Evolutionary conservation across 441 rosid species (phyloP).

Genomic region (Geranium incanum): DNA sequence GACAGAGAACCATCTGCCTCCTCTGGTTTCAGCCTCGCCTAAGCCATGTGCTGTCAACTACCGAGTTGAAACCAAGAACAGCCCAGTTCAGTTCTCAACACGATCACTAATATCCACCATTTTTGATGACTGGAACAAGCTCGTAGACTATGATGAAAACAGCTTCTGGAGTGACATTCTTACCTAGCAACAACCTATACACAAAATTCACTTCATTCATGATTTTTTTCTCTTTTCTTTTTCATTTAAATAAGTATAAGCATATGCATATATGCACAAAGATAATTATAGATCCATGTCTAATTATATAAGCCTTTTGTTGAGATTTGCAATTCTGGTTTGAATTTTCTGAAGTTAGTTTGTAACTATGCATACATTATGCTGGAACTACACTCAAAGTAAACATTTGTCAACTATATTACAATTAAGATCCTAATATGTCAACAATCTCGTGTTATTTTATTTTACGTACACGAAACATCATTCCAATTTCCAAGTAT

Average conservation of each 20-base stretch:
- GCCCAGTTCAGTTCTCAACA: slow-evolving; percentile 7
- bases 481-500: not conserved
- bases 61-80: slow-evolving; percentile 27
- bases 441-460: not conserved
- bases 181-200: slow-evolving; percentile 27
- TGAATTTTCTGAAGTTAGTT: slow-evolving; percentile 1
- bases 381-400: not conserved
- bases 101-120: slow-evolving; percentile 23
- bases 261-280: slow-evolving; percentile 2
- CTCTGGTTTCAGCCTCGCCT: slow-evolving; percentile 34
- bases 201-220: slow-evolving; percentile 9
- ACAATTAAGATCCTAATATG: not conserved
- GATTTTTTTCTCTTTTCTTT: not conserved
- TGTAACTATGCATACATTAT: not conserved
- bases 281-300: not conserved
- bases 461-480: not conserved
- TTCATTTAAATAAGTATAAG: not conserved
- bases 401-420: no score
- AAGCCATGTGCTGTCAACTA: slow-evolving; percentile 22
- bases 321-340: not conserved
- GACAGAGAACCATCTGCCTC: slow-evolving; percentile 35
- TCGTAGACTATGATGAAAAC: slow-evolving; percentile 38
- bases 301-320: not conserved
- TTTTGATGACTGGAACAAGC: slow-evolving; percentile 43
- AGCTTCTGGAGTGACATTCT: slow-evolving; percentile 55